phyloP scores from a whole-genome alignment of 345 rosid species.

The Rhodomyrtus tomentosa region DNA sequence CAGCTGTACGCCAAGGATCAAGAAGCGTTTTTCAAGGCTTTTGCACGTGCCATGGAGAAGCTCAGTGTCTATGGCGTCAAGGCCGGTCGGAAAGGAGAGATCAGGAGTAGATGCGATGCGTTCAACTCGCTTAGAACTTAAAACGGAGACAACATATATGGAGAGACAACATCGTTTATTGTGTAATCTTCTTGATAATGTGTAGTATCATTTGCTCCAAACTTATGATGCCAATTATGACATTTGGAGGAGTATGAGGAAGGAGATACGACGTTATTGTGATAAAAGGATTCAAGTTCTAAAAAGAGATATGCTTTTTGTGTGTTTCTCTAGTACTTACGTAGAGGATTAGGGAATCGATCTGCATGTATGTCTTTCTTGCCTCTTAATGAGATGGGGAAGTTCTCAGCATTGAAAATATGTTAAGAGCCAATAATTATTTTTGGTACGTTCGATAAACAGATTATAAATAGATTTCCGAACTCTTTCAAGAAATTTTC shows the following conservation, averaged over 20 bases:
- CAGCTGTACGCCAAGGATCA: conserved; percentile 57
- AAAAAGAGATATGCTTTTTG: background rate
- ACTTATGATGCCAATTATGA: background rate
- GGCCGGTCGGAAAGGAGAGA: conserved; percentile 84
- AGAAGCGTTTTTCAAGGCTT: conserved; percentile 50
- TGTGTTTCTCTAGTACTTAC: background rate
- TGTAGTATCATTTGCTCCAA: background rate
- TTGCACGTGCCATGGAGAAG: conserved; percentile 75
- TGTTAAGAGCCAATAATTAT: background rate
- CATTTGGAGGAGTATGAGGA: background rate
- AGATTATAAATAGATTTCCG: background rate
- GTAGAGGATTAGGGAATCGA: background rate
- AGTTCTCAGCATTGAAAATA: background rate
- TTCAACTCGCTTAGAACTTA: conserved; percentile 19
- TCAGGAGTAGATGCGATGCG: conserved; percentile 84
- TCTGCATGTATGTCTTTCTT: background rate
- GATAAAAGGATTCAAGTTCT: background rate
- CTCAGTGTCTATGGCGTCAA: conserved; percentile 50
- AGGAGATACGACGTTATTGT: background rate
- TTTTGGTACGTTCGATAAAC: background rate
- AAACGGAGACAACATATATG: background rate
- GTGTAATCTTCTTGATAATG: background rate
- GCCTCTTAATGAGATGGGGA: background rate
- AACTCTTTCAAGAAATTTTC: background rate
- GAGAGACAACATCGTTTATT: background rate